These are phyloP conservation scores for Trypanosoma boissoni DNA, from an alignment of 208 protist genomes.

Conservation along the genomic window DNA sequence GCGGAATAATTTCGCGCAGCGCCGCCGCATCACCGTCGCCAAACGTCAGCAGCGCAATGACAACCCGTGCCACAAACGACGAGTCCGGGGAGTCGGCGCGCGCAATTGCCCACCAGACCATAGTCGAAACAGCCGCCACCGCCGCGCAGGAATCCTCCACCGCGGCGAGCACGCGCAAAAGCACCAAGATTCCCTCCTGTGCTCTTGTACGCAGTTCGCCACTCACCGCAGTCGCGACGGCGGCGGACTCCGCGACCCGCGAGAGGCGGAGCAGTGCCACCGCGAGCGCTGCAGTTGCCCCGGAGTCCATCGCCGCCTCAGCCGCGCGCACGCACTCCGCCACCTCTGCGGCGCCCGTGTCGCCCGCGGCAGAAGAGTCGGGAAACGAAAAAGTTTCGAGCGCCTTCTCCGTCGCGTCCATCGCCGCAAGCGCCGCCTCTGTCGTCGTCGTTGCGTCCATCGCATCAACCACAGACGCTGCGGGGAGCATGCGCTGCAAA, in stretches of 20 bases:
- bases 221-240: conserved; percentile 21
- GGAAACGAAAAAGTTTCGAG: too few relatives aligned
- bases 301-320: conserved; percentile 32
- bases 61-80: conserved; percentile 26
- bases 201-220: too few relatives aligned
- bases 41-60: conserved; percentile 6
- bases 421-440: conserved; percentile 4
- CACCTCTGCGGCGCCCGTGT: not conserved
- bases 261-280: conserved; percentile 42
- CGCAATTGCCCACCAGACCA: conserved; percentile 71
- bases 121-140: conserved; percentile 36
- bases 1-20: not conserved
- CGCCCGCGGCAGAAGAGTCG: not conserved
- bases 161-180: conserved; percentile 36
- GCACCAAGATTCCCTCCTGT: not conserved
- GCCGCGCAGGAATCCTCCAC: conserved; percentile 44
- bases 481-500: not conserved
- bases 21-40: not conserved
- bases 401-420: not conserved
- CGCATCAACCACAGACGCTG: not conserved
- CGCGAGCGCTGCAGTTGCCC: conserved; percentile 28
- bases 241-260: conserved; percentile 27
- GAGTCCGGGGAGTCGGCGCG: conserved; percentile 66
- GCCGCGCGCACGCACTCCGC: not conserved
- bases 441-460: not conserved